Evolutionary conservation across 345 rosid genomes (phyloP), one percentile per base, ranked within the genome.

Genomic region (Sisymbrium irio): DNA sequence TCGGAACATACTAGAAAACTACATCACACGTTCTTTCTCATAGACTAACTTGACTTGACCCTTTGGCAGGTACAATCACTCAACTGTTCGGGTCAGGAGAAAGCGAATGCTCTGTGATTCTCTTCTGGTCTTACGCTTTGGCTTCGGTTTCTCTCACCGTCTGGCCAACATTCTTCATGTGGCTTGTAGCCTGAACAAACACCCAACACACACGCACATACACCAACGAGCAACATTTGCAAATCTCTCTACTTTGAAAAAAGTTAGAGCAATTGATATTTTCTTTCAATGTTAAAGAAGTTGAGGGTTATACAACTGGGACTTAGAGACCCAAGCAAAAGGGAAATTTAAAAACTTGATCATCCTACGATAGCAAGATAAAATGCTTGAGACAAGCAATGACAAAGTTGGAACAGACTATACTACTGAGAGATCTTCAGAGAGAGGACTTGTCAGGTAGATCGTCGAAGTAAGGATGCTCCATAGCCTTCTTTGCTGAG

Each of bases 401-500:
- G 32, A 54, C 51, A 56, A 4, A 47, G 28, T 13, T 62, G 41
- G 20, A 54, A 76, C 68, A 58, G 22, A 65, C 9, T 39, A 51
- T 54, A 28, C 53, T 67, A 61, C 18, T 60, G 41, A 40, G 50
- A 54, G 60, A 69, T 53, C 72, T 67, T 88, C 83, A 92, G 20
- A 87, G 91, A 37, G 28, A 4, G 5, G 80, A 65, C 85, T 88
- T 95, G 83, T 86, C 63, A 55, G 76, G 69, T 27, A 92, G 65
- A 62, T 92, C 97, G 45, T 84, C 84, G 3, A 92, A 92, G 87
- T 88, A 95, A 57, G 97, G 94, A 75, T 95, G 99, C 49, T 87
- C 93, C 98, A 90, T 86, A 19, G 99, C 96, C 64, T 84, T 90
- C 86, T 92, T 92, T 28, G 94, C 99, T 11, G 98, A 92, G 62